Base-by-base conservation (phyloP, 2,329 filamentous ascomycete genomes). In the Gaeumannomyces tritici region DNA sequence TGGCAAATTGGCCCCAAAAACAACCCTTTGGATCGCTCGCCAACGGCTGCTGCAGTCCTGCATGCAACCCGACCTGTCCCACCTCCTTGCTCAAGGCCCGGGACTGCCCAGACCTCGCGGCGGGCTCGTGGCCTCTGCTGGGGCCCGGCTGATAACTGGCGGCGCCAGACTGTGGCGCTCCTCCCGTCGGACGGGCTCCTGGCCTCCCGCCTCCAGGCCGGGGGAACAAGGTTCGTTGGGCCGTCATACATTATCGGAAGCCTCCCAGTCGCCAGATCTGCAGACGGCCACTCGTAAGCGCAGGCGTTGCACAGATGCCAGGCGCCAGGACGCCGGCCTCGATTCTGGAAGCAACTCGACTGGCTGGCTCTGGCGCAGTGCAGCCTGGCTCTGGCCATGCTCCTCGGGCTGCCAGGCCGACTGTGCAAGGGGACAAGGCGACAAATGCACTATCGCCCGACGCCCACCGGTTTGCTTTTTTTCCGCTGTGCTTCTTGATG, bases 171-270 rank as follows among this genome's bases (percentile, higher is more conserved):
- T 58, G 28, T 58, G 57, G n/a, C 57, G 57, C n/a, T 59, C 29
- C 57, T 59, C 9, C 33, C 57, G 27, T 42, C 42, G 33, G 15
- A 47, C 42, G 24, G 21, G 42, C 42, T 9, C 21, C 42, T 24
- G 24, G 42, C 6, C n/a, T 21, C 21, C 21, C 42, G 21, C 6
- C 21, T 9, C 24, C 24, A 4, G 42, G 21, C 42, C 7, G 42
- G n/a, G 21, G 26, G 15, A 51, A 24, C 4, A 51, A 33, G n/a
- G 42, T 31, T 29, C 59, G 59, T 60, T 60, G 59, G 59, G 59
- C 59, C 59, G 59, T 55, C 42, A 60, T 60, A 60, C 59, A 60
- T 35, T 3, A 60, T 26, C 13, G 59, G 24, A 51, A n/a, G 35
- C 33, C 55, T 18, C 15, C 56, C 29, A 27, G 29, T 29, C 26